phyloP scores from a whole-genome alignment of 768 basidiomycete genomes.

The Galerina sulciceps region DNA sequence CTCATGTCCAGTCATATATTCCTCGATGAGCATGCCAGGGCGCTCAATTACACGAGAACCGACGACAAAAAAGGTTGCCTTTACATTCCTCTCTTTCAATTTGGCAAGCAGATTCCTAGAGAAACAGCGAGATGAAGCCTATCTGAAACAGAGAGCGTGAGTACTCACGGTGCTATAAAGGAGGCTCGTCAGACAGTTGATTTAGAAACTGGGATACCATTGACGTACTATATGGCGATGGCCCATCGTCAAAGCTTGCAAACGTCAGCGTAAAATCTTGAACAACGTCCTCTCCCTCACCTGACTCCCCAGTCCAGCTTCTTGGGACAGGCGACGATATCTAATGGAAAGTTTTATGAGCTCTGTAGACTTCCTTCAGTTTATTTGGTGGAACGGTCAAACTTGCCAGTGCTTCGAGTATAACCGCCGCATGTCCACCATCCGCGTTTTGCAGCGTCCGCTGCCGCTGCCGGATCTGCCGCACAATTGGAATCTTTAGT shows the following conservation, averaged over 20 bases:
- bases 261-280: background rate
- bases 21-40: constrained; percentile 73
- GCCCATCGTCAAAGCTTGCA: constrained; percentile 81
- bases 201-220: background rate
- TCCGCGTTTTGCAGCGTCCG: constrained; percentile 60
- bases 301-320: constrained; percentile 77
- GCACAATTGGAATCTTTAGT: constrained; percentile 73
- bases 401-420: constrained; percentile 50
- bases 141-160: background rate
- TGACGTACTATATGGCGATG: constrained; percentile 75
- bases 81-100: constrained; percentile 62
- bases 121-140: constrained; percentile 8
- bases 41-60: constrained; percentile 84
- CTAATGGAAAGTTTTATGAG: constrained; percentile 18
- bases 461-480: constrained; percentile 55
- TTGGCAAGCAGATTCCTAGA: constrained; percentile 71
- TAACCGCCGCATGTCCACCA: constrained; percentile 93
- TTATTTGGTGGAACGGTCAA: background rate
- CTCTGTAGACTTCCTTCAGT: background rate
- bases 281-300: constrained; percentile 1
- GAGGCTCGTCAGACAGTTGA: background rate
- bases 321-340: constrained; percentile 72
- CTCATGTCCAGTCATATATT: constrained; percentile 81
- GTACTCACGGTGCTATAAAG: constrained; percentile 54
- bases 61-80: constrained; percentile 89